These are phyloP conservation scores for Drechmeria coniospora DNA, from an alignment of 2,329 filamentous ascomycete species.

Conservation along the genomic window DNA sequence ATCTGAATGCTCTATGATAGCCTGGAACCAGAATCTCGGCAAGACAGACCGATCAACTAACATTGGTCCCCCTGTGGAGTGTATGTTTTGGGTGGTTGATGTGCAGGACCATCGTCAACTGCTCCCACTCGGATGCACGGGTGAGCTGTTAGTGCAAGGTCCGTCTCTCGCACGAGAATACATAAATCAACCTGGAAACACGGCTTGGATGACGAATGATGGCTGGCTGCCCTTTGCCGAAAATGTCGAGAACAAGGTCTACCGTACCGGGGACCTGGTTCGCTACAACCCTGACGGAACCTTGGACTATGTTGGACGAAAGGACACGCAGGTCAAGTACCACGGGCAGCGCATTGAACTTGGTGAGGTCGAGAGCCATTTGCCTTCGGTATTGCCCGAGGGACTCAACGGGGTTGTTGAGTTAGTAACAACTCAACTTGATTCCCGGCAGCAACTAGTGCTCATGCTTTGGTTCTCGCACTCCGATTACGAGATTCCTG, in stretches of 20 bases:
- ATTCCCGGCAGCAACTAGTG: no score
- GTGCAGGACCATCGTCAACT: slow-evolving; percentile 9
- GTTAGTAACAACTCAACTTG: no score
- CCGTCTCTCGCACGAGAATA: slow-evolving; percentile 33
- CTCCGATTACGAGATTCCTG: neutral
- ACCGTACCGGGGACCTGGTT: slow-evolving; percentile 32
- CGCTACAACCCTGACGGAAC: slow-evolving; percentile 23
- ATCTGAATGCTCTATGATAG: slow-evolving; percentile 1
- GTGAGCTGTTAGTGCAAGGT: slow-evolving; percentile 21
- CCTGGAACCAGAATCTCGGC: neutral
- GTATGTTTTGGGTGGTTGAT: slow-evolving; percentile 14
- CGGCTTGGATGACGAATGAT: slow-evolving; percentile 13
- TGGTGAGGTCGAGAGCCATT: slow-evolving; percentile 9
- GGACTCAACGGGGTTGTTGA: neutral
- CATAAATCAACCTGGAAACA: slow-evolving; percentile 28
- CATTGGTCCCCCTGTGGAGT: neutral
- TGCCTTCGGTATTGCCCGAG: neutral
- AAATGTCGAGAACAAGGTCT: slow-evolving; percentile 10
- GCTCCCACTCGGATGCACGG: slow-evolving; percentile 13
- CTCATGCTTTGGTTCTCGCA: neutral
- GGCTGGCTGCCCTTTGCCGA: neutral
- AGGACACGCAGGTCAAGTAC: slow-evolving; percentile 42
- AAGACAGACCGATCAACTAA: neutral
- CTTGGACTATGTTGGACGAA: slow-evolving; percentile 32
- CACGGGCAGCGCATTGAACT: slow-evolving; percentile 39